Base-by-base conservation (phyloP, 768 basidiomycete genomes). In the Tremella yokohamensis region DNA sequence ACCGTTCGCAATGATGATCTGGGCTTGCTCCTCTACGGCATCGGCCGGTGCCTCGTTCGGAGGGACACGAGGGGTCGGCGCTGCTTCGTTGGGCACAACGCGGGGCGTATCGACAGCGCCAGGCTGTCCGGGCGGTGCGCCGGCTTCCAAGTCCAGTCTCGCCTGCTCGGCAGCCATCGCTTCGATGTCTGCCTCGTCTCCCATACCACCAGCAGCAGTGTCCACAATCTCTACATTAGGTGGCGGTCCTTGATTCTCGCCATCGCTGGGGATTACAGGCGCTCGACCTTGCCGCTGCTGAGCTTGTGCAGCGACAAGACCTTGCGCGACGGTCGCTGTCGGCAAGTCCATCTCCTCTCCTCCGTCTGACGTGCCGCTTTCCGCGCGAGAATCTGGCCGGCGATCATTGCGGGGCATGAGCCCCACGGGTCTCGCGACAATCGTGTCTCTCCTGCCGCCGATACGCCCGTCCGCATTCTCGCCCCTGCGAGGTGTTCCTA, bases 41-140 rank as follows among this genome's bases (percentile, higher is more conserved):
- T 45, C 42, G 9, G 55, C 56, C 13, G 49, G 49, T 3, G 38
- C 39, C 19, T 45, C 25, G 37, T 50, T 52, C 3, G 37, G 12
- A 38, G 29, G 20, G 3, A 19, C n/a, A 8, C 49, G 39, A 22
- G 40, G 54, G n/a, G 44, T 40, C 16, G 67, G 58, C 0, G 59
- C 61, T 12, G 66, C 68, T 16, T 64, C 66, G 37, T 62, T 64
- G 12, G 63, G 58, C 4, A 64, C 54, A 9, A 49, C 57, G 40
- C 66, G 59, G 15, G 70, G 72, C 4, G 68, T 72, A 24, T 68
- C 66, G 13, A 54, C 62, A 0, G 89, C 89, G 50, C 89, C 89
- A 0, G 89, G 89, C n/a, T 90, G 89, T 39, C 89, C 89, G 8
- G 90, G 90, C 1, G 89, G 89, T 0, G 89, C 89, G 48, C 89